Conservation (phyloP, 2,329 filamentous ascomycete species). For the Seiridium unicorne region DNA sequence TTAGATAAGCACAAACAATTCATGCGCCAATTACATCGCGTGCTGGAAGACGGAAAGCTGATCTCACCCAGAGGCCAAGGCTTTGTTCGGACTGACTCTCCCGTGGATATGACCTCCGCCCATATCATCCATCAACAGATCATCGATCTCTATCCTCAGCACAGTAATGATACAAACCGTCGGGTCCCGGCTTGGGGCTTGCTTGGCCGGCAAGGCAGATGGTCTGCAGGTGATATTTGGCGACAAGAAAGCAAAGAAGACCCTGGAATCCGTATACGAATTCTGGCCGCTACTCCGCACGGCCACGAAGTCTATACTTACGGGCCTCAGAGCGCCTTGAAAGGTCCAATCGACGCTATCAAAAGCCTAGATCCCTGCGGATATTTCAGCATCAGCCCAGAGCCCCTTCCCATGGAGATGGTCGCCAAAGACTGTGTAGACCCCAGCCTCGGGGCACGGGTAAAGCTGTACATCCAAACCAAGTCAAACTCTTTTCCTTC, state of each 20-base stretch:
- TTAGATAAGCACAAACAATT: conserved; percentile 22
- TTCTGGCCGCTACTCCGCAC: conserved; percentile 22
- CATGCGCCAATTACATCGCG: conserved; percentile 19
- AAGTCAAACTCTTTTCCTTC: too few species aligned
- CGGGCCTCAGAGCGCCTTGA: too few species aligned
- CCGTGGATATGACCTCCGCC: conserved; percentile 8
- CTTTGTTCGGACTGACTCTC: not conserved
- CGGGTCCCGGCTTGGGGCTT: conserved; percentile 24
- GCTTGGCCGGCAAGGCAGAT: conserved; percentile 31
- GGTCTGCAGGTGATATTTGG: conserved; percentile 39
- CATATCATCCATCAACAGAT: conserved; percentile 11
- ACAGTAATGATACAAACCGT: conserved; percentile 19
- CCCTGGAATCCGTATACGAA: conserved; percentile 20
- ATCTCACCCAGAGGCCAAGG: not conserved
- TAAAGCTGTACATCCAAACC: too few species aligned
- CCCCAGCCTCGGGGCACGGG: too few species aligned
- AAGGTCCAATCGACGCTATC: too few species aligned
- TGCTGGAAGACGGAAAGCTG: conserved; percentile 28
- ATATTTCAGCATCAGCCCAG: too few species aligned
- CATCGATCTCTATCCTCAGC: conserved; percentile 7
- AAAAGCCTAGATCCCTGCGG: too few species aligned
- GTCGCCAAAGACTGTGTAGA: too few species aligned
- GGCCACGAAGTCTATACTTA: too few species aligned
- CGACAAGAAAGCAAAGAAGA: conserved; percentile 13
- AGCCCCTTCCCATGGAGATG: too few species aligned